Base-by-base conservation (phyloP, 495 filamentous ascomycete genomes). In the Pyronema omphalodes region DNA sequence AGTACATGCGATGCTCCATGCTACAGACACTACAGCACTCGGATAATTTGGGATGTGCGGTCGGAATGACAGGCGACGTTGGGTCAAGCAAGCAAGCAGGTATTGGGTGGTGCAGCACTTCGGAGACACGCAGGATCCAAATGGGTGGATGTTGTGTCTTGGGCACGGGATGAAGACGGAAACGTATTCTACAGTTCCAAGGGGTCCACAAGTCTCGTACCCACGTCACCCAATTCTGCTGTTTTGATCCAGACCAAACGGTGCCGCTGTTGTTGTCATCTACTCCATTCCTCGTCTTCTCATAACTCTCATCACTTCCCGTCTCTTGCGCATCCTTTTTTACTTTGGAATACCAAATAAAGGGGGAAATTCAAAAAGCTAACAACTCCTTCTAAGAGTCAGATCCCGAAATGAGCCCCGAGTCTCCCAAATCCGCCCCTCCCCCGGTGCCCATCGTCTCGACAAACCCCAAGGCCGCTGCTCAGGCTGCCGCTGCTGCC, bases 401-500 rank as follows among this genome's bases (percentile, higher is more conserved):
- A 47, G 33, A 51, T 37, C 19, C 19, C 9, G 48, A 34, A 51
- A 51, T 51, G 48, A 51, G 29, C 23, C 18, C 33, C 18, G 53
- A 73, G 67, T 63, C 76, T 74, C 65, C 83, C 77, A 56, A 60
- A 45, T 56, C 69, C 50, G 65, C 69, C 51, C 65, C 62, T 62
- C 68, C 69, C 53, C 70, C 70, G 44, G 57, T 66, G 40, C 65
- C 51, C 2, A 18, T 53, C 37, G n/a, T 43, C 37, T 86, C 82
- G 59, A 85, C 82, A 73, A 86, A 95, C 74, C 80, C 84, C 51
- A 86, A 89, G 69, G 44, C 69, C 56, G 68, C 71, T 69, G 85
- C 81, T 53, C 80, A 73, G 34, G 81, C 81, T 52, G 78, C 81
- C 67, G 79, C 82, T 64, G 78, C 82, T 58, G 82, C 74, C 58